These are phyloP conservation scores for Russula emetica DNA, from an alignment of 768 basidiomycete genomes.

Conservation along the genomic window DNA sequence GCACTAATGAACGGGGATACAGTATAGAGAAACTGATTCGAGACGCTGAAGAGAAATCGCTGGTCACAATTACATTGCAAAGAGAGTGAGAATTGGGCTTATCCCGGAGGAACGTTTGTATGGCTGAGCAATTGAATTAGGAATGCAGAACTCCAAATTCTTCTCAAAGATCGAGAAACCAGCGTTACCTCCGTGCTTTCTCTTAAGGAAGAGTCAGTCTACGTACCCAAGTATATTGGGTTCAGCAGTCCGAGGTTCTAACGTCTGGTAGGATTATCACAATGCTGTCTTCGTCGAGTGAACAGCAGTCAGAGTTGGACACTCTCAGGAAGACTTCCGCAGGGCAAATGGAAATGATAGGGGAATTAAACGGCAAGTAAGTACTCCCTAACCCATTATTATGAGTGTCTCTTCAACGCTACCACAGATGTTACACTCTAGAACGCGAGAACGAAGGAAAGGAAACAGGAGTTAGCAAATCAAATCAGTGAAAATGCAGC, in stretches of 20 bases:
- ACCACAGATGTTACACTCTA: slow-evolving; percentile 14
- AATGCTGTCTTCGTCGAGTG: slow-evolving; percentile 17
- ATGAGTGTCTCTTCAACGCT: background rate
- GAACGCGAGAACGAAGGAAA: slow-evolving; percentile 17
- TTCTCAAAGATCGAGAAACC: slow-evolving; percentile 19
- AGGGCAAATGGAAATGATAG: slow-evolving; percentile 22
- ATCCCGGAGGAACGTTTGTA: background rate
- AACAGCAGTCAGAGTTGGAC: slow-evolving; percentile 18
- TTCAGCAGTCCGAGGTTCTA: background rate
- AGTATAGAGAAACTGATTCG: slow-evolving; percentile 10
- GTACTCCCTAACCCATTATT: background rate
- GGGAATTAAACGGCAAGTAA: slow-evolving; percentile 17
- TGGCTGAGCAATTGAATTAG: slow-evolving; percentile 8
- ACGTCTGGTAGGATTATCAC: slow-evolving; percentile 10
- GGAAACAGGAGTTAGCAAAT: slow-evolving; percentile 15
- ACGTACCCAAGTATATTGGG: background rate
- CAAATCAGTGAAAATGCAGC: slow-evolving; percentile 5
- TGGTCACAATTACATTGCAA: slow-evolving; percentile 6
- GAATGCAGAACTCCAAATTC: slow-evolving; percentile 21
- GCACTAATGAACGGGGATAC: background rate
- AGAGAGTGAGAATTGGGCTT: slow-evolving; percentile 10
- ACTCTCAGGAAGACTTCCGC: slow-evolving; percentile 12
- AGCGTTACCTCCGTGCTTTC: slow-evolving; percentile 7
- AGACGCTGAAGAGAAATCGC: slow-evolving; percentile 15
- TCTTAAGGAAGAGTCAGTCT: slow-evolving; percentile 26